A percentile compares a stretch with the other conserved stretches of the same genome.
phyloP scores from a whole-genome alignment of 2,329 filamentous ascomycete genomes.

The Dendryphion nanum region DNA sequence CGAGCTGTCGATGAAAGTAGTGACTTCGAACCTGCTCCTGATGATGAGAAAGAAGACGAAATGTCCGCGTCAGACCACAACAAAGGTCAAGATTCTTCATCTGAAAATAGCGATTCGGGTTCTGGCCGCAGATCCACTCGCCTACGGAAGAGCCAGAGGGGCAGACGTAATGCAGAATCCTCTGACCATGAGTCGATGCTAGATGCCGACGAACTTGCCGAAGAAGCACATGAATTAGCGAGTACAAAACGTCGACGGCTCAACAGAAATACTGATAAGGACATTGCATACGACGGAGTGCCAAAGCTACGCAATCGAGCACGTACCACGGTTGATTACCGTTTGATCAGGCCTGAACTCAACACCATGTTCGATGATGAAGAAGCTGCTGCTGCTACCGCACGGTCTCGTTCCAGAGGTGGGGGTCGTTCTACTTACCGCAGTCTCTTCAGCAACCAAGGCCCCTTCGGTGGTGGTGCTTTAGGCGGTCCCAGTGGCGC shows the following conservation, averaged over 20 bases:
- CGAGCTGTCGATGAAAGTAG: slow-evolving; percentile 56
- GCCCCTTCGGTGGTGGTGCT: slow-evolving; percentile 86
- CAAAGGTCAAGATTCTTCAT: slow-evolving; percentile 39
- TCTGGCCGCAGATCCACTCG: slow-evolving; percentile 53
- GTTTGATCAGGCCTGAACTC: slow-evolving; percentile 74
- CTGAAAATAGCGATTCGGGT: slow-evolving; percentile 36
- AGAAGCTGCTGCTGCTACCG: slow-evolving; percentile 65
- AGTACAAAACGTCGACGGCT: slow-evolving; percentile 46
- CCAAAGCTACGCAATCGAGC: slow-evolving; percentile 61
- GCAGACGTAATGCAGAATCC: slow-evolving; percentile 46
- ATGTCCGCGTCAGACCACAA: slow-evolving; percentile 53
- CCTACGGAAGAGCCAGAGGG: slow-evolving; percentile 48
- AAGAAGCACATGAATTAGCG: slow-evolving; percentile 59
- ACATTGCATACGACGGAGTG: slow-evolving; percentile 52
- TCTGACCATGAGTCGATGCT: slow-evolving; percentile 50
- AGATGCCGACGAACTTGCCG: slow-evolving; percentile 48
- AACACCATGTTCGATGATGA: slow-evolving; percentile 73
- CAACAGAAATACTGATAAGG: slow-evolving; percentile 40
- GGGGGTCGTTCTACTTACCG: slow-evolving; percentile 62
- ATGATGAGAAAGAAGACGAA: slow-evolving; percentile 53
- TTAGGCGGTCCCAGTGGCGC: slow-evolving; percentile 75
- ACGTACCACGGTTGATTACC: slow-evolving; percentile 77
- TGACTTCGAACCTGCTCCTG: slow-evolving; percentile 61
- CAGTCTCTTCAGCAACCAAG: slow-evolving; percentile 82
- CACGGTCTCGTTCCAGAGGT: slow-evolving; percentile 54